Base-by-base conservation (phyloP, 2,329 filamentous ascomycete genomes). In the Blastomyces gilchristii region DNA sequence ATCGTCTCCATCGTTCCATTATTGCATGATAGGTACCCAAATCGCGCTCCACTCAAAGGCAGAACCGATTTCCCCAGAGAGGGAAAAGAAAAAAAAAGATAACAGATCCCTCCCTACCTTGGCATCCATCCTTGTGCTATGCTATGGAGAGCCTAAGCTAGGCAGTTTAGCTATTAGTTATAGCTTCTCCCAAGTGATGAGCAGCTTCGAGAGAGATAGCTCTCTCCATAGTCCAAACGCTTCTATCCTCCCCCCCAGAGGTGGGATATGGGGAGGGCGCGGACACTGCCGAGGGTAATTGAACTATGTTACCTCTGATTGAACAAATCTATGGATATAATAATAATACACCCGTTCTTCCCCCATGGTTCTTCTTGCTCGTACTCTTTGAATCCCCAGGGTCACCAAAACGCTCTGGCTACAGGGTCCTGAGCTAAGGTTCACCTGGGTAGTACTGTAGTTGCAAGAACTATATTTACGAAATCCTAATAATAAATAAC, bases 241-340 rank as follows among this genome's bases (percentile, higher is more conserved):
- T 22, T 58, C 7, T 9, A 39, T 22, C n/a, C 3, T 12, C 39
- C 39, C 39, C 39, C 11, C 8, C 14, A 18, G 14, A 43, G n/a
- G 53, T 18, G 53, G 18, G 53, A 56, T 56, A 56, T 56, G 53
- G 50, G 50, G 4, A 37, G 31, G 18, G 53, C 2, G 53, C 9
- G 31, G 39, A 45, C n/a, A 58, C 25, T 47, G 41, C 56, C 56
- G 56, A 58, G 56, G 56, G 41, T 58, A 58, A 47, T 6, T 39
- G 53, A n/a, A 14, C 49, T 52, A 3, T 9, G 4, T 11, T 12
- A 39, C 6, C 31, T 34, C 52, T 18, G 37, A 31, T 12, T 5
- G 41, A 31, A 45, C 14, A 22, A 41, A 41, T 41, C 9, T 12
- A 58, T 31, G 31, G 3, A 31, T 58, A 22, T 22, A 22, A 58